Evolutionary conservation across 1,139 yeast genomes (phyloP), one percentile per base, ranked within the genome.

Genomic region (Debaryomyces udenii): DNA sequence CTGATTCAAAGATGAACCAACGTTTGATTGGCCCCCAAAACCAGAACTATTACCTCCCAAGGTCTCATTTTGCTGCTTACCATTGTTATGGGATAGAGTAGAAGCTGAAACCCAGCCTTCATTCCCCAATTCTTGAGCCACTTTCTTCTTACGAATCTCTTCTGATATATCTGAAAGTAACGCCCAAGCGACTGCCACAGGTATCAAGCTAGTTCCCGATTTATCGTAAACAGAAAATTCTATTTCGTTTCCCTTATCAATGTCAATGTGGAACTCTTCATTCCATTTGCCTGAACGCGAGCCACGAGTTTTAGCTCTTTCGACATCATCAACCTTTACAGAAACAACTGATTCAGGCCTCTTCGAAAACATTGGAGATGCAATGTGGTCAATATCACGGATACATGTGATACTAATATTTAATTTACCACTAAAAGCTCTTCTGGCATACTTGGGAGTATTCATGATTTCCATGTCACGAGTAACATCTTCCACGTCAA

Each of bases 161-260:
- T 93, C 99, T 1, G 95, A 90, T 38, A 93, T 78, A 61, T 93
- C 99, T 4, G 95, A 83, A 28, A 93, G 74, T 31, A 93, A 76
- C 28, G 91, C 78, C 98, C 98, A 93, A 54, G 87, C 81, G 32
- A 93, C 74, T 3, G 96, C 99, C n/a, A 93, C 96, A 0, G 99
- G 98, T 5, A 86, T 81, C 43, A 74, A 65, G 35, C 74, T 76
- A 40, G 74, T 78, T 35, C 86, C 86, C 10, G 77, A 72, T 52
- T 84, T 84, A 61, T 93, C 99, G 61, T 85, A 89, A 4, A 93
- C 89, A 1, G 91, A 80, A 45, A 93, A 71, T 55, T 91, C 97
- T 37, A 91, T 75, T 66, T 93, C 99, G 58, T 91, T 87, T 20
- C 96, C 96, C 59, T 86, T 88, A 46, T 88, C 96, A 29, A 93